These are phyloP conservation scores for Exophiala oligosperma DNA, from an alignment of 2,329 filamentous ascomycete genomes.

Conservation along the genomic window DNA sequence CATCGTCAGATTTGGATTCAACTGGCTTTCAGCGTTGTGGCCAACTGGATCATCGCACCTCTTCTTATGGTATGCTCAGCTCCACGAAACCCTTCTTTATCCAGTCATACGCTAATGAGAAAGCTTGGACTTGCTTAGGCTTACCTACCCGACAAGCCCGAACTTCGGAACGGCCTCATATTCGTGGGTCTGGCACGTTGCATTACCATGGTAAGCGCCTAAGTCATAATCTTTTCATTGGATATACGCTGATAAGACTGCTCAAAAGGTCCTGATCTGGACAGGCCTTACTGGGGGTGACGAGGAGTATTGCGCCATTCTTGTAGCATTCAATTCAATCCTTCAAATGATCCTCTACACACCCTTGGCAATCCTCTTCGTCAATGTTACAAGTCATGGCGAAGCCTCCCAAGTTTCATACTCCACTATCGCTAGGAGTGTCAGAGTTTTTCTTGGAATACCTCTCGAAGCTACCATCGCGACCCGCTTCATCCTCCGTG, in stretches of 20 bases:
- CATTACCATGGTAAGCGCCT: slow-evolving; percentile 72
- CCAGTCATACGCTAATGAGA: background rate
- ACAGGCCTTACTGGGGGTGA: slow-evolving; percentile 75
- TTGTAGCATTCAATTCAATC: slow-evolving; percentile 74
- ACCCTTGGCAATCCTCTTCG: slow-evolving; percentile 67
- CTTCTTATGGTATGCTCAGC: slow-evolving; percentile 67
- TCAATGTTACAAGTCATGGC: slow-evolving; percentile 64
- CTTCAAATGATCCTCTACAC: slow-evolving; percentile 74
- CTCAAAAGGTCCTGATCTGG: slow-evolving; percentile 66
- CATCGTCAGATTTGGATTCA: slow-evolving; percentile 70
- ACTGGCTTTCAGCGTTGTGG: slow-evolving; percentile 69
- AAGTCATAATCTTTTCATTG: background rate
- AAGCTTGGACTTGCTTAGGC: slow-evolving; percentile 54
- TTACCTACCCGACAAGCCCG: slow-evolving; percentile 52
- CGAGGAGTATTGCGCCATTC: slow-evolving; percentile 76
- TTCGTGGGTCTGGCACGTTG: slow-evolving; percentile 82
- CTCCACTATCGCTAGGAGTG: slow-evolving; percentile 70
- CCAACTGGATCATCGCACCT: slow-evolving; percentile 82
- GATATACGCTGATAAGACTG: background rate
- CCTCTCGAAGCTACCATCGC: slow-evolving; percentile 76
- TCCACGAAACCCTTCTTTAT: background rate
- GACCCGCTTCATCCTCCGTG: slow-evolving; percentile 65
- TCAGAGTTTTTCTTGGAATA: slow-evolving; percentile 82
- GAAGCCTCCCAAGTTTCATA: slow-evolving; percentile 51
- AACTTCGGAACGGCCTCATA: slow-evolving; percentile 65